These are phyloP conservation scores for Solanum appendiculatum DNA, from an alignment of 257 asterid species.

Conservation along the genomic window DNA sequence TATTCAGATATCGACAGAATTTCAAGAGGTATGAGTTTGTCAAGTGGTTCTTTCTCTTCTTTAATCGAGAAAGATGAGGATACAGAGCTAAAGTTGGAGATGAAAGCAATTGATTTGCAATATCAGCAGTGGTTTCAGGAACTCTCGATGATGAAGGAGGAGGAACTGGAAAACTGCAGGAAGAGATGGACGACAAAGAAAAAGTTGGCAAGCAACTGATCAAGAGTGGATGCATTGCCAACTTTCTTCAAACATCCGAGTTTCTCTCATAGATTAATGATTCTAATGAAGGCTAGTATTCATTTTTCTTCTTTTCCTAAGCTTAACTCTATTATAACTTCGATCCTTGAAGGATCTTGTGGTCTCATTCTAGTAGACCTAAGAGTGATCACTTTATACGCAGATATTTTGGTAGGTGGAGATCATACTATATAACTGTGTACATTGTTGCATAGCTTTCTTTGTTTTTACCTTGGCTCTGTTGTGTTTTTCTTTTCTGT, in stretches of 20 bases:
- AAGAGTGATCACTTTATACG: neutral
- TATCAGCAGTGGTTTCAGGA: slow-evolving; percentile 23
- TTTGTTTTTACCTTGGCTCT: neutral
- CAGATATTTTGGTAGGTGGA: neutral
- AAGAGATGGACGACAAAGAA: slow-evolving; percentile 27
- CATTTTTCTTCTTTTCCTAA: neutral
- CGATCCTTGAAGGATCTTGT: neutral
- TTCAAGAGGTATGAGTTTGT: slow-evolving; percentile 10
- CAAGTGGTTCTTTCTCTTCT: slow-evolving; percentile 14
- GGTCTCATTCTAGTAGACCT: neutral
- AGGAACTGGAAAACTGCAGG: slow-evolving; percentile 22
- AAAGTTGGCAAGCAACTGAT: slow-evolving; percentile 14
- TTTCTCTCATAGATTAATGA: neutral
- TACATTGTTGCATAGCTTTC: neutral
- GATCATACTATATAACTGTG: neutral
- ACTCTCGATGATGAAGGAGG: slow-evolving; percentile 22
- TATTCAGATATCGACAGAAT: slow-evolving; percentile 2
- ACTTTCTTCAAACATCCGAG: neutral
- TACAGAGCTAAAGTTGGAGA: slow-evolving; percentile 11
- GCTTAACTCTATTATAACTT: neutral
- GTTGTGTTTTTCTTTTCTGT: too few species aligned
- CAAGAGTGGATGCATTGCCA: neutral
- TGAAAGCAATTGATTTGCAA: slow-evolving; percentile 18
- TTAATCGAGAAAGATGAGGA: slow-evolving; percentile 12
- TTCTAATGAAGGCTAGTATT: neutral